Evolutionary conservation across 768 basidiomycete species (phyloP).

Genomic region (Tricholoma furcatifolium): DNA sequence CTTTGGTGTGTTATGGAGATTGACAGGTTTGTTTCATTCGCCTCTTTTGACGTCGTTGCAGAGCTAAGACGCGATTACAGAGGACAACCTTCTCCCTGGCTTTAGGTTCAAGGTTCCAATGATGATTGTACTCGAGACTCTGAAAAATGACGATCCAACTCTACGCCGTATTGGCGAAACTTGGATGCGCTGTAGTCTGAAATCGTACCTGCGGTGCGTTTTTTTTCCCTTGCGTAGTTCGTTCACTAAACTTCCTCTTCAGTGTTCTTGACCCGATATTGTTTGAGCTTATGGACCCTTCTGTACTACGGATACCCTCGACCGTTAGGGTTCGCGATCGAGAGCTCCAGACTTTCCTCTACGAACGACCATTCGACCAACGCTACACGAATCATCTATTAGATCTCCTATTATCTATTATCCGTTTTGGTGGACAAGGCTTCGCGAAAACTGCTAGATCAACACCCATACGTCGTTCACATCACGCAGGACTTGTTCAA

Average conservation of each 20-base stretch:
- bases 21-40: constrained; percentile 57
- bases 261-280: constrained; percentile 92
- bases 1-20: constrained; percentile 90
- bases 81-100: constrained; percentile 80
- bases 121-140: constrained; percentile 82
- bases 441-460: constrained; percentile 74
- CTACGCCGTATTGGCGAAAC: constrained; percentile 84
- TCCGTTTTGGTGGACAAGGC: constrained; percentile 88
- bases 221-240: background rate
- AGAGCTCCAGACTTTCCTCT: constrained; percentile 65
- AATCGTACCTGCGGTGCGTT: constrained; percentile 81
- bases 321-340: constrained; percentile 57
- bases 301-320: constrained; percentile 51
- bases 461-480: constrained; percentile 61
- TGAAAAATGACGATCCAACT: constrained; percentile 73
- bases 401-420: constrained; percentile 72
- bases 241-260: constrained; percentile 9
- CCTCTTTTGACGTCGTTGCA: background rate
- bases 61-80: constrained; percentile 34
- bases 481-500: constrained; percentile 59
- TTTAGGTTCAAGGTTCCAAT: constrained; percentile 82
- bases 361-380: constrained; percentile 79
- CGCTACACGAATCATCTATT: constrained; percentile 69
- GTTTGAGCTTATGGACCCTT: constrained; percentile 71
- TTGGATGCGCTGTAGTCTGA: constrained; percentile 95